Evolutionary conservation across 129 eudicot genomes (phyloP).

Genomic region (Deinandra increscens): DNA sequence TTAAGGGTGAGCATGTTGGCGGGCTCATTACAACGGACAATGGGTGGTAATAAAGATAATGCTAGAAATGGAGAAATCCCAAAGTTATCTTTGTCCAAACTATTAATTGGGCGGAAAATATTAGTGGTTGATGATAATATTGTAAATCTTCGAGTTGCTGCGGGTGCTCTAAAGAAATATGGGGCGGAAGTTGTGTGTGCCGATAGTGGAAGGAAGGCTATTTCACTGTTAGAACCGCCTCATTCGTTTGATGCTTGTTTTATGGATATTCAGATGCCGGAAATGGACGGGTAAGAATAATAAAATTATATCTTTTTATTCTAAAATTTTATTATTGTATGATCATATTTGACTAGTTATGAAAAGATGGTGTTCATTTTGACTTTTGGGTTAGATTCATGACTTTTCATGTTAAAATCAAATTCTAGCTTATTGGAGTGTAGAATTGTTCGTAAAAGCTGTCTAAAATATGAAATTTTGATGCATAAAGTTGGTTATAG

Average conservation of each 20-base stretch:
- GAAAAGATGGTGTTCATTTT: not conserved
- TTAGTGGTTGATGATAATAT: conserved; percentile 90
- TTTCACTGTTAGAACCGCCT: conserved; percentile 60
- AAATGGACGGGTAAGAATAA: conserved; percentile 84
- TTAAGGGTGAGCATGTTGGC: conserved; percentile 89
- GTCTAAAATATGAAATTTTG: not conserved
- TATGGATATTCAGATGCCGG: conserved; percentile 99
- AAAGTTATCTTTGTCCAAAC: conserved; percentile 44
- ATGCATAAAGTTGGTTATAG: not conserved
- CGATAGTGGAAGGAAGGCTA: conserved; percentile 76
- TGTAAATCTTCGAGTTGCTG: conserved; percentile 87
- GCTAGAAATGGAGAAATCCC: conserved; percentile 47
- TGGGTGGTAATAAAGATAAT: conserved; percentile 59
- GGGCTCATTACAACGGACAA: conserved; percentile 68
- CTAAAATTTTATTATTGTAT: not conserved
- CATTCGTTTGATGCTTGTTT: conserved; percentile 90
- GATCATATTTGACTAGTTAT: not conserved
- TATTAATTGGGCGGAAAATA: conserved; percentile 72
- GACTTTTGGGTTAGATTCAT: not conserved
- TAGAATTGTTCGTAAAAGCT: not conserved
- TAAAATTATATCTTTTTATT: not conserved
- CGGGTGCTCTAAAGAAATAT: conserved; percentile 79
- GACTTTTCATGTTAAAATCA: not conserved
- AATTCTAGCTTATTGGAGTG: not conserved
- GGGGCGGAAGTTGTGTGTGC: conserved; percentile 95